These are phyloP conservation scores for Danielia oregonensis DNA, from an alignment of 805 yeast species.

Conservation along the genomic window DNA sequence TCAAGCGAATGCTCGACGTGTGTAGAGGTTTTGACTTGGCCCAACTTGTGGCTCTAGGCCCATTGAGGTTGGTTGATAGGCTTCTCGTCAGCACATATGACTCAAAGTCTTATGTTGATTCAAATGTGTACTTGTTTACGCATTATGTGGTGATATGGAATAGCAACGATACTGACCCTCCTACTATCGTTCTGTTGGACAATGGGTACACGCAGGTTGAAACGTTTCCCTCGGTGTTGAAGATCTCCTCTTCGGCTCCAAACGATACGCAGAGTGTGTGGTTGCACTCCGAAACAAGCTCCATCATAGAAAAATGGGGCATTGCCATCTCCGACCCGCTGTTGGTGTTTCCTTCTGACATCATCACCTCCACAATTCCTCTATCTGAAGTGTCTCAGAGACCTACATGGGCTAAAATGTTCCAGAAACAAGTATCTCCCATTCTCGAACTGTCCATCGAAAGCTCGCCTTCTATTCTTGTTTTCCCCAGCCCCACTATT, in stretches of 20 bases:
- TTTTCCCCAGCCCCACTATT: neutral
- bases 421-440: neutral
- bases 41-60: conserved; percentile 29
- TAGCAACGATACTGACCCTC: conserved; percentile 6
- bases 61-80: conserved; percentile 33
- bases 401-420: neutral
- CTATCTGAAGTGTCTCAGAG: conserved; percentile 5
- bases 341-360: conserved; percentile 30
- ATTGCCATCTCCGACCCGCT: conserved; percentile 34
- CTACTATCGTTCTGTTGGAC: conserved; percentile 10
- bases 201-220: conserved; percentile 10
- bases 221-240: conserved; percentile 22
- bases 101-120: conserved; percentile 11
- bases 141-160: conserved; percentile 29
- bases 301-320: conserved; percentile 43
- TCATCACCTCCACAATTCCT: conserved; percentile 32
- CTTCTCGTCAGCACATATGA: conserved; percentile 15
- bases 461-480: neutral
- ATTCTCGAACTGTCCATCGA: neutral
- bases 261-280: conserved; percentile 14
- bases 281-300: conserved; percentile 25
- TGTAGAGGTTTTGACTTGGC: conserved; percentile 22
- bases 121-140: conserved; percentile 31
- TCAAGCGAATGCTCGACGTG: conserved; percentile 24
- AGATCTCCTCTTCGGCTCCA: conserved; percentile 16